phyloP scores from a whole-genome alignment of 352 stramenopile species.

The Phytophthora boehmeriae region DNA sequence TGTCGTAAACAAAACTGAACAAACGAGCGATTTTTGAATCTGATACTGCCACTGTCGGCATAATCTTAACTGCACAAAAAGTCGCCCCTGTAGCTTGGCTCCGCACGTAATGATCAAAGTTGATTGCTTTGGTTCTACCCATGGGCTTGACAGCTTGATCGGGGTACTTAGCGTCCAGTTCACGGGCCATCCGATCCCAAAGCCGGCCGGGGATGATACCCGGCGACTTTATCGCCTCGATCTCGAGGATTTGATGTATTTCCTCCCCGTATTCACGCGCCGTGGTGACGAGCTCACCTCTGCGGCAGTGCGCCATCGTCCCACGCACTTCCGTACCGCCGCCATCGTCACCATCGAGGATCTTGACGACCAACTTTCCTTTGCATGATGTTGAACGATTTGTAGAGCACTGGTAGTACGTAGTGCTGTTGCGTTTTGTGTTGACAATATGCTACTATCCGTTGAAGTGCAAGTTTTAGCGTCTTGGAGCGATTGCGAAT shows the following conservation, averaged over 20 bases:
- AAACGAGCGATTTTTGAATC: not conserved
- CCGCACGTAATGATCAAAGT: slow-evolving; percentile 7
- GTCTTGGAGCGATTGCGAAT: too few relatives aligned
- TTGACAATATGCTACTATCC: slow-evolving; percentile 9
- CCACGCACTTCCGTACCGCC: not conserved
- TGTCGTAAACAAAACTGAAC: not conserved
- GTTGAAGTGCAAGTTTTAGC: slow-evolving; percentile 12
- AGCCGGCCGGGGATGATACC: not conserved
- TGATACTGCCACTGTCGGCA: slow-evolving; percentile 1
- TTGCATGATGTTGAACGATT: slow-evolving; percentile 1
- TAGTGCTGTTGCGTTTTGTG: not conserved
- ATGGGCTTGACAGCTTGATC: not conserved
- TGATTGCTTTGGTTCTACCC: not conserved
- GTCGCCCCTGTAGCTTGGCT: not conserved
- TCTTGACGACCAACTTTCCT: slow-evolving; percentile 5
- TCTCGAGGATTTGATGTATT: slow-evolving; percentile 1
- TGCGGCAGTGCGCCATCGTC: not conserved
- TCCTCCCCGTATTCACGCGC: not conserved
- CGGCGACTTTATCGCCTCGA: not conserved
- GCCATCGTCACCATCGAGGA: not conserved
- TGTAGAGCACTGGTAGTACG: slow-evolving; percentile 2
- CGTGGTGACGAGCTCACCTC: not conserved
- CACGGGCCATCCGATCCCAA: not conserved
- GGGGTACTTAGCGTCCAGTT: slow-evolving; percentile 3
- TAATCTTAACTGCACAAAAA: slow-evolving; percentile 1